A percentile compares a stretch with the other conserved stretches of the same genome.
Conservation (phyloP, 164 flowering plant species). For the Pachysandra terminalis region DNA sequence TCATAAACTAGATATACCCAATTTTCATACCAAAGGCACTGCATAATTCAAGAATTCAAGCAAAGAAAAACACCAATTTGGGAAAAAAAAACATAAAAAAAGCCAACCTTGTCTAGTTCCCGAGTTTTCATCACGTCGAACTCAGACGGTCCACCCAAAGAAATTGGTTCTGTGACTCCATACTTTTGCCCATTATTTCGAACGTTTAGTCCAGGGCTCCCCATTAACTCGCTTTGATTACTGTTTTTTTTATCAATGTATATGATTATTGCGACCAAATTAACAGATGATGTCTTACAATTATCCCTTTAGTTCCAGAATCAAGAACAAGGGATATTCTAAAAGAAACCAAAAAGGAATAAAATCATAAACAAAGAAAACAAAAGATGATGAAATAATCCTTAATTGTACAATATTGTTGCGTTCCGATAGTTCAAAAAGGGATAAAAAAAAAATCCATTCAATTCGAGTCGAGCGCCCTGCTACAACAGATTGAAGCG, state of each 20-base stretch:
- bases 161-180: constrained; percentile 50
- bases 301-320: constrained; percentile 3
- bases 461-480: not conserved
- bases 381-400: not conserved
- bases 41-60: not conserved
- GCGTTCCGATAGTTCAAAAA: not conserved
- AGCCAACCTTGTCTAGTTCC: constrained; percentile 52
- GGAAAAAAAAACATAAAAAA: not conserved
- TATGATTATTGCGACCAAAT: not conserved
- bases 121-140: constrained; percentile 33
- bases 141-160: constrained; percentile 49
- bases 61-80: not conserved
- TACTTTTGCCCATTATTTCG: constrained; percentile 19
- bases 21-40: not conserved
- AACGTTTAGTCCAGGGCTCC: constrained; percentile 13
- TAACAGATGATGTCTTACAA: constrained; percentile 1
- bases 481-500: not conserved
- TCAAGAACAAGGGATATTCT: constrained; percentile 7
- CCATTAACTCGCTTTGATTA: constrained; percentile 20
- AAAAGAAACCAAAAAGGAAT: not conserved
- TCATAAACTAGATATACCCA: not conserved
- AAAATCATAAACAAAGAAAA: not conserved
- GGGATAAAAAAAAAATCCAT: not conserved
- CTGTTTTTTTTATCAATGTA: not conserved
- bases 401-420: not conserved